These are phyloP conservation scores for Gastrodia elata DNA, from an alignment of 106 monocot species.

Conservation along the genomic window DNA sequence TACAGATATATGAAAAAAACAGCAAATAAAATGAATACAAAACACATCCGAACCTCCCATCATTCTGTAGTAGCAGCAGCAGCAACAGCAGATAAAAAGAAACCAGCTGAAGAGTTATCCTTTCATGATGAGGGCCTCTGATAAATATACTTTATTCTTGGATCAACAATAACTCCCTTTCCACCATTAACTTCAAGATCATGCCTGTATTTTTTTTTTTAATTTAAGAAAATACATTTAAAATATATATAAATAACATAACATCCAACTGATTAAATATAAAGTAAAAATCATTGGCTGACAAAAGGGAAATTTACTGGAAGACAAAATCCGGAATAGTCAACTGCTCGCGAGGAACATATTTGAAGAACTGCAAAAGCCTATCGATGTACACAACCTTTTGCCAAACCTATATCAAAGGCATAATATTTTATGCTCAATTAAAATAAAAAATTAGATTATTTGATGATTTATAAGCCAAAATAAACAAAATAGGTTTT, in stretches of 20 bases:
- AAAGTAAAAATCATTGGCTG: too few relatives aligned
- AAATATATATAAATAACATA: not conserved
- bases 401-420: slow-evolving; percentile 82
- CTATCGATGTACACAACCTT: slow-evolving; percentile 89
- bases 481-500: too few relatives aligned
- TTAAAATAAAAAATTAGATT: too few relatives aligned
- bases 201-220: slow-evolving; percentile 38
- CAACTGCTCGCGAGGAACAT: slow-evolving; percentile 94
- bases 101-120: too few relatives aligned
- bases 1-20: too few relatives aligned
- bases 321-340: slow-evolving; percentile 99
- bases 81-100: too few relatives aligned
- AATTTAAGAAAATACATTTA: too few relatives aligned
- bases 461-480: too few relatives aligned
- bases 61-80: too few relatives aligned
- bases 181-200: slow-evolving; percentile 98
- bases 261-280: not conserved
- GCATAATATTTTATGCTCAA: too few relatives aligned
- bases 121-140: slow-evolving; percentile 51
- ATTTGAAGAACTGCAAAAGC: slow-evolving; percentile 87
- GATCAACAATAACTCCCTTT: slow-evolving; percentile 89
- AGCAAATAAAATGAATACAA: too few relatives aligned
- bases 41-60: too few relatives aligned
- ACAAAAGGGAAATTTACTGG: slow-evolving; percentile 44
- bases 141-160: slow-evolving; percentile 90